Evolutionary conservation across 2,329 filamentous ascomycete species (phyloP), one percentile per base, ranked within the genome.

Genomic region (Penicillium crustosum): DNA sequence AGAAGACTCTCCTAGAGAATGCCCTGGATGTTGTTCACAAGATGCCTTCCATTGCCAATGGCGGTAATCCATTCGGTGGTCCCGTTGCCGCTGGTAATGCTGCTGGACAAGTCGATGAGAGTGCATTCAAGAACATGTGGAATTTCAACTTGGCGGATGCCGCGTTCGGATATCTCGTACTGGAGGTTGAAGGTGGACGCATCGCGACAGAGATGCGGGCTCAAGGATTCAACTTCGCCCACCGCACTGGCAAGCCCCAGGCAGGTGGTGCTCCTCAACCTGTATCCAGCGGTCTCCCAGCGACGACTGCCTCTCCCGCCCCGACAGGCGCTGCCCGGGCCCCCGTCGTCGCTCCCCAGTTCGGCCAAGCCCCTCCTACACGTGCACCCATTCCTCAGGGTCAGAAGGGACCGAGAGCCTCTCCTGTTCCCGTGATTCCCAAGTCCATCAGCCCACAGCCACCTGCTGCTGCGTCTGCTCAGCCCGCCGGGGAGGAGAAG

Each of bases 71-170:
- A 6, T 99, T 99, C 70, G 94, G 94, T 44, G 93, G 93, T 15
- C 90, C 91, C 31, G 85, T 88, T 53, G 86, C 87, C 49, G 89
- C 89, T 39, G 87, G 82, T 41, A 80, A 79, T 66, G 80, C 86
- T 50, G 88, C 91, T 50, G 94, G 94, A 33, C 90, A 96, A 70
- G 92, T 99, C 19, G 94, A 99, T 63, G 94, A 99, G 81, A 97
- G 93, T 69, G 94, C 94, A 1, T 99, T 99, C 84, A 99, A 99
- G 82, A 99, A 99, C 75, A 97, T 97, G 94, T 99, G 94, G 94
- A 99, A 99, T 77, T 99, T 99, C 79, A 97, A 97, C 76, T 78
- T 99, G 65, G 94, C 94, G 31, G 94, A 99, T 79, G 94, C 94
- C 55, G 93, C 94, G 21, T 99, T 97, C 74, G 94, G 94, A 60